These are phyloP conservation scores for Corinectria fuckeliana DNA, from an alignment of 2,329 filamentous ascomycete genomes.

Conservation along the genomic window DNA sequence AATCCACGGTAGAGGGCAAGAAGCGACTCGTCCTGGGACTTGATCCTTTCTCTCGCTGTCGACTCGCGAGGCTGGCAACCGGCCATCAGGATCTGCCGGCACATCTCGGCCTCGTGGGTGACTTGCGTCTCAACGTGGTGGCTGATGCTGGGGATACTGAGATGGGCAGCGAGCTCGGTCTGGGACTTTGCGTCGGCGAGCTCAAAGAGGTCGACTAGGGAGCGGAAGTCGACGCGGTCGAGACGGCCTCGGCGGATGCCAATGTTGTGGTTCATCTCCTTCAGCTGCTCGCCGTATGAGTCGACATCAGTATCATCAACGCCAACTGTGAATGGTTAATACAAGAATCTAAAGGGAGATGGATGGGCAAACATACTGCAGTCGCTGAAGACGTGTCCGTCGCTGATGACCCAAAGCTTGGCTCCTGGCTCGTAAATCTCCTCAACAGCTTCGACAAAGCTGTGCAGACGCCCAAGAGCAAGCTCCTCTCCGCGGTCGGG, in stretches of 20 bases:
- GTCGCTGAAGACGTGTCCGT: constrained; percentile 51
- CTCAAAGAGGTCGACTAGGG: constrained; percentile 42
- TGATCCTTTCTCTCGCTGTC: constrained; percentile 36
- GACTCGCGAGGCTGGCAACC: constrained; percentile 44
- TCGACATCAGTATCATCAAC: constrained; percentile 52
- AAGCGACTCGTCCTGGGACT: constrained; percentile 39
- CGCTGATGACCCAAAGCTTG: constrained; percentile 46
- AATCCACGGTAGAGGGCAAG: constrained; percentile 65
- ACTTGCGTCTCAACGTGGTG: constrained; percentile 38
- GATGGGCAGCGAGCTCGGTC: not conserved
- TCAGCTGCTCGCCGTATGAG: constrained; percentile 45
- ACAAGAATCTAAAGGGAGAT: too few relatives aligned
- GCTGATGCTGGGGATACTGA: constrained; percentile 44
- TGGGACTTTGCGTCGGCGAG: constrained; percentile 43
- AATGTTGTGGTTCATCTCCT: constrained; percentile 44
- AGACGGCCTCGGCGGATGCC: constrained; percentile 29
- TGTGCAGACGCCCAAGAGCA: constrained; percentile 40
- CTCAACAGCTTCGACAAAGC: constrained; percentile 40
- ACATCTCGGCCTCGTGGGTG: constrained; percentile 39
- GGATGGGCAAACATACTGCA: too few relatives aligned
- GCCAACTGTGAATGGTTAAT: too few relatives aligned
- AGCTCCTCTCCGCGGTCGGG: constrained; percentile 46
- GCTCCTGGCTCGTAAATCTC: constrained; percentile 43
- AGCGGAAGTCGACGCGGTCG: constrained; percentile 38
- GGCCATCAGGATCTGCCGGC: constrained; percentile 43